These are phyloP conservation scores for Talaromyces funiculosus DNA, from an alignment of 2,329 filamentous ascomycete genomes.

Conservation along the genomic window DNA sequence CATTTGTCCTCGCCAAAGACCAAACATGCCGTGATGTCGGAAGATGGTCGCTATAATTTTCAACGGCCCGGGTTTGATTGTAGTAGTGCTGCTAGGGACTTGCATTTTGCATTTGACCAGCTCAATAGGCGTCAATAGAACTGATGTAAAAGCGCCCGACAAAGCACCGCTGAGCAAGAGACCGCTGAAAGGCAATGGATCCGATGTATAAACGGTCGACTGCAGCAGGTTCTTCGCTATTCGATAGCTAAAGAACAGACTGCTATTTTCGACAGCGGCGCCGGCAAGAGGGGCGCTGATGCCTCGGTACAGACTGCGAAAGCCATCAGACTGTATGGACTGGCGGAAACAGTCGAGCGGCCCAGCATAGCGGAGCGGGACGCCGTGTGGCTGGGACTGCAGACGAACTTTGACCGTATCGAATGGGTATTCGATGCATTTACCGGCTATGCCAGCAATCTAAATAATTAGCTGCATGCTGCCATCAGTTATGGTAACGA, in stretches of 20 bases:
- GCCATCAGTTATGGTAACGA: slow-evolving; percentile 16
- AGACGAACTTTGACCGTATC: slow-evolving; percentile 97
- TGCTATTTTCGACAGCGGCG: slow-evolving; percentile 86
- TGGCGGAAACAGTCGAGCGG: slow-evolving; percentile 91
- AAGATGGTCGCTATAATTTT: slow-evolving; percentile 74
- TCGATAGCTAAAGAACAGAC: slow-evolving; percentile 86
- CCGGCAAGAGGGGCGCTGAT: slow-evolving; percentile 87
- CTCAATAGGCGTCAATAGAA: slow-evolving; percentile 90
- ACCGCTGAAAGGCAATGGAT: slow-evolving; percentile 65
- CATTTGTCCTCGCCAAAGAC: slow-evolving; percentile 93
- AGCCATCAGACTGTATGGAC: slow-evolving; percentile 71
- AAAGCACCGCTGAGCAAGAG: slow-evolving; percentile 77
- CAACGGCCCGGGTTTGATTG: slow-evolving; percentile 53
- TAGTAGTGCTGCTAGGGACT: slow-evolving; percentile 51
- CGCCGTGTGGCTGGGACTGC: slow-evolving; percentile 84
- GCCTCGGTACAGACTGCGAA: slow-evolving; percentile 79
- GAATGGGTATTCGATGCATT: slow-evolving; percentile 97
- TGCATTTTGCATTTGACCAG: slow-evolving; percentile 99
- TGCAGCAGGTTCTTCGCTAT: slow-evolving; percentile 59
- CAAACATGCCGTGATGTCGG: slow-evolving; percentile 70
- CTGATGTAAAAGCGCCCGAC: slow-evolving; percentile 80
- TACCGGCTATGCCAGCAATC: slow-evolving; percentile 80
- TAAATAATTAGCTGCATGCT: slow-evolving; percentile 28
- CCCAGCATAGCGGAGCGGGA: slow-evolving; percentile 75
- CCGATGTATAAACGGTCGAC: slow-evolving; percentile 54